Evolutionary conservation across 2,329 filamentous ascomycete genomes (phyloP).

Genomic region (Pseudogymnoascus sp.): DNA sequence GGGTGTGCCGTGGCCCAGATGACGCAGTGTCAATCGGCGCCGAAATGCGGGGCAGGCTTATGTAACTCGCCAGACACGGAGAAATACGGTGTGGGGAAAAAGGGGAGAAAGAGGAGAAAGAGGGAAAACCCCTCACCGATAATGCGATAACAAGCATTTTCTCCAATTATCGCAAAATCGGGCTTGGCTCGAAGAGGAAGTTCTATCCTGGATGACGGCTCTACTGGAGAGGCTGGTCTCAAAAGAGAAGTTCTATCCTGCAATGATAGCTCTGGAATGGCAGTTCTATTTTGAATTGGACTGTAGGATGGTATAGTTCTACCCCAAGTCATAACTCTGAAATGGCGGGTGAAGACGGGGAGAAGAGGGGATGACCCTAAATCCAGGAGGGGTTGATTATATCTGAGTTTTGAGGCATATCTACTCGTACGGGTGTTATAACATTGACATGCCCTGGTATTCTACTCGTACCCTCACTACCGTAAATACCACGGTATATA

Average conservation of each 20-base stretch:
- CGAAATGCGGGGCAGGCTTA: background rate
- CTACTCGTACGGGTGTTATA: background rate
- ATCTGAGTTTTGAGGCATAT: background rate
- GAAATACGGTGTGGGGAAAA: background rate
- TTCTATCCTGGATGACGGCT: background rate
- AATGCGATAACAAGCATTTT: background rate
- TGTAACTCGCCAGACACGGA: background rate
- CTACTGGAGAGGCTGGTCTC: background rate
- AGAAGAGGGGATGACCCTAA: background rate
- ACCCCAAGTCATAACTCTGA: background rate
- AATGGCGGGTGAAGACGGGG: background rate
- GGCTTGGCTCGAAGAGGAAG: background rate
- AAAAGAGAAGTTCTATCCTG: background rate
- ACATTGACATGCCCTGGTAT: background rate
- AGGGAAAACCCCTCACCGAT: background rate
- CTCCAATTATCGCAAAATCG: background rate
- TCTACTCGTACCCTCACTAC: background rate
- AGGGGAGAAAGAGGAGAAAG: background rate
- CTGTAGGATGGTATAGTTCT: background rate
- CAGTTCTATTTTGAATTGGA: background rate
- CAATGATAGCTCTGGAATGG: background rate
- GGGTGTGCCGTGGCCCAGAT: background rate
- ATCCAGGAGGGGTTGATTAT: background rate
- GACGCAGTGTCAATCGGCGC: slow-evolving; percentile 1
- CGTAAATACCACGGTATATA: background rate